Evolutionary conservation across 2,329 filamentous ascomycete species (phyloP).

Genomic region (Penicillium sp.): DNA sequence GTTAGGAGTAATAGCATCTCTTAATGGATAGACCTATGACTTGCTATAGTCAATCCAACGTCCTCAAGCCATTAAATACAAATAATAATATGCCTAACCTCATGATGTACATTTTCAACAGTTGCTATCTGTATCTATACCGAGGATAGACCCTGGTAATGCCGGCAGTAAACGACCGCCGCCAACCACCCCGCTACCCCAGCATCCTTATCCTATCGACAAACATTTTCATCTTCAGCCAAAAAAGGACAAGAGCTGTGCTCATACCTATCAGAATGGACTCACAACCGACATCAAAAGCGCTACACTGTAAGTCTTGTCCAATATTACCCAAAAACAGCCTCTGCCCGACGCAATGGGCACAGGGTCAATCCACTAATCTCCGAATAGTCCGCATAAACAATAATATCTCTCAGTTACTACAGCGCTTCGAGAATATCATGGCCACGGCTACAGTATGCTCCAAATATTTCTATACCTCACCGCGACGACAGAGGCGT

Average conservation of each 20-base stretch:
- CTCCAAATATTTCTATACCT: neutral
- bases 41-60: too few species aligned
- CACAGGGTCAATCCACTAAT: neutral
- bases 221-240: constrained; percentile 1
- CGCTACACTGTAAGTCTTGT: constrained; percentile 22
- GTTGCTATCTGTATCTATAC: neutral
- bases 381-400: constrained; percentile 48
- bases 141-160: neutral
- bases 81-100: too few species aligned
- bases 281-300: constrained; percentile 31
- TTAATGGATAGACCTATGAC: neutral
- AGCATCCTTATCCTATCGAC: neutral
- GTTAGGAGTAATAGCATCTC: neutral
- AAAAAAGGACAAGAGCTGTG: neutral
- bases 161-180: constrained; percentile 24
- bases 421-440: constrained; percentile 62
- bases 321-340: too few species aligned
- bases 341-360: neutral
- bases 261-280: constrained; percentile 34
- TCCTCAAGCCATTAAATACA: too few species aligned
- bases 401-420: constrained; percentile 49
- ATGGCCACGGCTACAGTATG: constrained; percentile 58
- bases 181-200: constrained; percentile 16
- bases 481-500: neutral
- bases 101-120: neutral